phyloP scores from a whole-genome alignment of 495 filamentous ascomycete species.

The Aspergillus campestris region DNA sequence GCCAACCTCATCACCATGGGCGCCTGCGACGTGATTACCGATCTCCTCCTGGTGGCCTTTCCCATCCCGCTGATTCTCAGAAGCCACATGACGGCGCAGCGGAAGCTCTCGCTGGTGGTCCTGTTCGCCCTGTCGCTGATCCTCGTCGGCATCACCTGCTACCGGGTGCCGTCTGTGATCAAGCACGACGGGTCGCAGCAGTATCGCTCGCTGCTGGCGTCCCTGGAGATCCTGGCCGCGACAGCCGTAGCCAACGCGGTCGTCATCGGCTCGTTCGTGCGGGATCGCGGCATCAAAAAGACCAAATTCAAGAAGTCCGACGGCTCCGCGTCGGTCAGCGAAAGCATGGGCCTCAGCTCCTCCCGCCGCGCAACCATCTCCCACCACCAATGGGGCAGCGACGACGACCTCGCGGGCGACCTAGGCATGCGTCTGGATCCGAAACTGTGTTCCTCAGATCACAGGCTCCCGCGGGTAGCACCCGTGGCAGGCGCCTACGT shows the following conservation, averaged over 20 bases:
- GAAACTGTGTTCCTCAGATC: conserved; percentile 41
- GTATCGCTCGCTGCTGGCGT: conserved; percentile 67
- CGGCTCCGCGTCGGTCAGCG: conserved; percentile 44
- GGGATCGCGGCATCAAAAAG: conserved; percentile 72
- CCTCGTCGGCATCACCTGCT: conserved; percentile 66
- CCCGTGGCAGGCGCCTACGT: conserved; percentile 23
- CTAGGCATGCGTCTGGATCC: conserved; percentile 59
- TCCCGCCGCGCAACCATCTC: conserved; percentile 42
- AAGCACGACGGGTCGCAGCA: conserved; percentile 54
- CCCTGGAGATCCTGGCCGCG: conserved; percentile 68
- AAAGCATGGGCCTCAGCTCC: conserved; percentile 43
- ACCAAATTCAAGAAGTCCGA: conserved; percentile 53
- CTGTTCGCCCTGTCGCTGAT: conserved; percentile 77
- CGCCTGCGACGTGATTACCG: conserved; percentile 75
- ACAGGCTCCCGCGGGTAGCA: conserved; percentile 29
- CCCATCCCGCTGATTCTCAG: conserved; percentile 78
- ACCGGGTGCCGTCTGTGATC: conserved; percentile 67
- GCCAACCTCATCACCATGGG: conserved; percentile 85
- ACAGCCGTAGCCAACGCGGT: conserved; percentile 69
- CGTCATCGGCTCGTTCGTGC: conserved; percentile 73
- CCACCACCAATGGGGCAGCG: conserved; percentile 68
- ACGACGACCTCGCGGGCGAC: conserved; percentile 68
- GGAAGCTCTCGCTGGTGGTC: conserved; percentile 56
- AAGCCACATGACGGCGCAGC: conserved; percentile 58
- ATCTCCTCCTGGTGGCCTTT: conserved; percentile 77